Evolutionary conservation across 106 monocot genomes (phyloP), one percentile per base, ranked within the genome.

Genomic region (Phalaenopsis equestris): DNA sequence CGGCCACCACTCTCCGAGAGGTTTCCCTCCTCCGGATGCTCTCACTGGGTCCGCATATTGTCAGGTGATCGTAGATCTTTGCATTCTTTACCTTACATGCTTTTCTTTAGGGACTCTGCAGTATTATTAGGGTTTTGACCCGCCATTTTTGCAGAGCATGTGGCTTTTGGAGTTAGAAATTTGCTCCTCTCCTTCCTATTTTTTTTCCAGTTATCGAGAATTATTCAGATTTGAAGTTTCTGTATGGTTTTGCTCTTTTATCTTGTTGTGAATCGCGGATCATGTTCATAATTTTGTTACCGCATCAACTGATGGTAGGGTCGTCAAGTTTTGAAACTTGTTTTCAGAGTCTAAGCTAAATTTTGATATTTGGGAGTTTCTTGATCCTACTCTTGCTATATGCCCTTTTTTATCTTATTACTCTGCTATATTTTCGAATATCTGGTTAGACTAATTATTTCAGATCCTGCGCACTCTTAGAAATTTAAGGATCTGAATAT

Each of bases 1-100:
- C 97, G 0, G 84, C 97, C 2, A 98, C 94, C 75, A 92, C 94
- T 30, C 92, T 94, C 70, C 87, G 97, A 11, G 94, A 98, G 85
- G 97, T 98, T 70, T 98, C 97, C 56, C 87, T 98, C 72, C 97
- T 98, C 80, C 83, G 90, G 37, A 98, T 94, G 94, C 94, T 94
- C 77, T 98, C 97, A 77, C 75, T 82, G 46, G 92, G 91, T 72
- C 87, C 91, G n/a, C 93, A 90, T 77, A 90, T 98, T 42, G 94
- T 98, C 85, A 92, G 96, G 96, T 96, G 12, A 46, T 55, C 48
- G 1, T 19, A 21, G 75, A 61, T 24, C 72, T 74, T 24, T 23
- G 81, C 56, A 80, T 57, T 10, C 48, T 82, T 70, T 52, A 10
- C 12, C 52, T 52, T 52, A 12, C 14, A 10, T 12, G 12, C 14